A percentile compares a stretch with the other conserved stretches of the same genome.
These are phyloP conservation scores for Candida arabinofermentans DNA, from an alignment of 805 yeast genomes.

Conservation along the genomic window DNA sequence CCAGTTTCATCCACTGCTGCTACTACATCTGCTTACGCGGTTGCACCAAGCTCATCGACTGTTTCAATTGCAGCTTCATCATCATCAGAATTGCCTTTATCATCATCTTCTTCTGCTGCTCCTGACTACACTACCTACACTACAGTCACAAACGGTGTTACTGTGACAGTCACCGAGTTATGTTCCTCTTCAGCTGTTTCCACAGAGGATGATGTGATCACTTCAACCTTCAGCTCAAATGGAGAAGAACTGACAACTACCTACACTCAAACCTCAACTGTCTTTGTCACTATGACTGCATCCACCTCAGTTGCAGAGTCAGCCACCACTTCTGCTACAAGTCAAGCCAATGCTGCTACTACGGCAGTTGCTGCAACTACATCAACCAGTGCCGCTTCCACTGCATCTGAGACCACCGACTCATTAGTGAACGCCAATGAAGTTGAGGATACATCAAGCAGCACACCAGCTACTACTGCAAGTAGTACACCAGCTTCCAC, in stretches of 20 bases:
- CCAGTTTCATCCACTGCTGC: conserved; percentile 4
- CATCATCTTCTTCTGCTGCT: not conserved
- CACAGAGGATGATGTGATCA: conserved; percentile 9
- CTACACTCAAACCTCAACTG: conserved; percentile 17
- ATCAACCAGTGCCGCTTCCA: conserved; percentile 4
- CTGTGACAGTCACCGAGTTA: conserved; percentile 17
- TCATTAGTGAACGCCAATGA: not conserved
- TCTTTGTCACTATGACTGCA: conserved; percentile 14
- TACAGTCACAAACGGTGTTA: conserved; percentile 17
- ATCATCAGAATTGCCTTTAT: not conserved
- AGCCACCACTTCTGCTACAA: not conserved
- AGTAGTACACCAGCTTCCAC: conserved; percentile 2
- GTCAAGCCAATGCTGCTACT: not conserved
- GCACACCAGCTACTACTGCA: not conserved
- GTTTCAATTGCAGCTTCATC: not conserved
- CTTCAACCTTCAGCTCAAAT: conserved; percentile 14
- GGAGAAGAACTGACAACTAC: conserved; percentile 18
- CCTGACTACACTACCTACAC: conserved; percentile 12
- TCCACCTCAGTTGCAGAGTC: conserved; percentile 8
- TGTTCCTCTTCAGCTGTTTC: conserved; percentile 10
- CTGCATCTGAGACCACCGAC: too few species aligned
- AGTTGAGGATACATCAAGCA: conserved; percentile 4
- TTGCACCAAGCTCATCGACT: not conserved
- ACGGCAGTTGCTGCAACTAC: conserved; percentile 10
- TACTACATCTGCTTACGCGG: conserved; percentile 8